Evolutionary conservation across 73 alveolate genomes (phyloP), one percentile per base, ranked within the genome.

Genomic region (Symbiodinium natans): DNA sequence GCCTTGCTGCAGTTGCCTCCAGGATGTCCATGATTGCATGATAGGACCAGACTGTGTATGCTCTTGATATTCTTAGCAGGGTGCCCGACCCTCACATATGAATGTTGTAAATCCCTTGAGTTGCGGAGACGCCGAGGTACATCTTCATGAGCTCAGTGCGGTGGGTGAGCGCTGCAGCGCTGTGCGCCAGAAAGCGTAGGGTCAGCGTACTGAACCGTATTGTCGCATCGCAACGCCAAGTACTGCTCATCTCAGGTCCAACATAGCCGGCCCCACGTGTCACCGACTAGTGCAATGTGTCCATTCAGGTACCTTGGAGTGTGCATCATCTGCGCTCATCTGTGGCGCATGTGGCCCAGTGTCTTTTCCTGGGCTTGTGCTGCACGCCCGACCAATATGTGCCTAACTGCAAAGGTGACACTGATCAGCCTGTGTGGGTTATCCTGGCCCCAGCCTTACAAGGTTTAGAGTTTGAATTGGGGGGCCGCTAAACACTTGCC

Each of bases 251-350:
- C n/a, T 4, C 71, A 52, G 17, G 71, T 52, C 71, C 71, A 52
- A 23, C 71, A 21, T 29, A 52, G 71, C 15, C 71, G 3, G 3
- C 15, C n/a, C n/a, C 3, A 6, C 71, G 4, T 52, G 71, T 21
- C 31, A 21, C 23, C n/a, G 71, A 52, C 71, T 29, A 0, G 1
- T 52, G 31, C n/a, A n/a, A n/a, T n/a, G n/a, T n/a, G n/a, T n/a
- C n/a, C n/a, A n/a, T n/a, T n/a, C 59, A 89, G 95, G 95, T 89
- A 89, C 73, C 48, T 38, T 7, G 95, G 86, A 29, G 75, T 89
- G 27, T 83, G 86, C 13, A 36, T 89, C 43, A 89, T 80, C 10
- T 89, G 95, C 29, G 71, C 86, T 19, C 75, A 63, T 39, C 95
- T 89, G 39, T 89, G 95, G 95, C 17, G 95, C 43, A n/a, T 7